phyloP scores from a whole-genome alignment of 2,329 filamentous ascomycete species.

The Penicillium sp. region DNA sequence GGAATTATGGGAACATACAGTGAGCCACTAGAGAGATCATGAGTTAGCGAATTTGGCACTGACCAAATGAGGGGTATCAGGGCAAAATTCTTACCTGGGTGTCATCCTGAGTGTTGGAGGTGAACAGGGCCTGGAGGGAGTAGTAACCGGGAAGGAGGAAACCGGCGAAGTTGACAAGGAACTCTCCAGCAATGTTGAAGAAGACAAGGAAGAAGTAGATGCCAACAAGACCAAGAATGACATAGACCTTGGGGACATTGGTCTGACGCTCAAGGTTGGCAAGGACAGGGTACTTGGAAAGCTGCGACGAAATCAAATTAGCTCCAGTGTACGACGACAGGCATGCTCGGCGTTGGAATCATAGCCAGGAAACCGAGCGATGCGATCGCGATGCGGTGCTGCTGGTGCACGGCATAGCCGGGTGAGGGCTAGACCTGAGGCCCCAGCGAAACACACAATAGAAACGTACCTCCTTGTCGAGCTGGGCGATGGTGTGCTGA shows the following conservation, averaged over 20 bases:
- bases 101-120: constrained; percentile 61
- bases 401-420: not conserved
- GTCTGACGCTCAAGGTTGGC: constrained; percentile 70
- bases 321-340: not conserved
- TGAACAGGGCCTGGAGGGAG: constrained; percentile 65
- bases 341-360: not conserved
- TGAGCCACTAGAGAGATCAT: constrained; percentile 57
- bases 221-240: constrained; percentile 63
- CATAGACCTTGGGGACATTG: constrained; percentile 68
- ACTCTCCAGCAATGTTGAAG: constrained; percentile 70
- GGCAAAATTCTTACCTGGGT: constrained; percentile 56
- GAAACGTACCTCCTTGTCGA: constrained; percentile 65
- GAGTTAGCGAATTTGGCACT: constrained; percentile 18
- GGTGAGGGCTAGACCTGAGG: constrained; percentile 20
- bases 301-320: constrained; percentile 42
- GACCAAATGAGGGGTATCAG: not conserved
- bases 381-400: not conserved
- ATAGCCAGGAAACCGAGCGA: not conserved
- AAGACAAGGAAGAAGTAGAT: constrained; percentile 72
- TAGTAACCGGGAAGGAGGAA: constrained; percentile 68
- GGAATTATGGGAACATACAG: constrained; percentile 42
- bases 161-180: constrained; percentile 67
- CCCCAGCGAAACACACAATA: constrained; percentile 26
- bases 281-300: constrained; percentile 67
- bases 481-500: constrained; percentile 65